Percentiles rank a stretch among this genome's conserved stretches.
phyloP scores from a whole-genome alignment of 148 eudicot species.

The Rhododendron kiyosumense region DNA sequence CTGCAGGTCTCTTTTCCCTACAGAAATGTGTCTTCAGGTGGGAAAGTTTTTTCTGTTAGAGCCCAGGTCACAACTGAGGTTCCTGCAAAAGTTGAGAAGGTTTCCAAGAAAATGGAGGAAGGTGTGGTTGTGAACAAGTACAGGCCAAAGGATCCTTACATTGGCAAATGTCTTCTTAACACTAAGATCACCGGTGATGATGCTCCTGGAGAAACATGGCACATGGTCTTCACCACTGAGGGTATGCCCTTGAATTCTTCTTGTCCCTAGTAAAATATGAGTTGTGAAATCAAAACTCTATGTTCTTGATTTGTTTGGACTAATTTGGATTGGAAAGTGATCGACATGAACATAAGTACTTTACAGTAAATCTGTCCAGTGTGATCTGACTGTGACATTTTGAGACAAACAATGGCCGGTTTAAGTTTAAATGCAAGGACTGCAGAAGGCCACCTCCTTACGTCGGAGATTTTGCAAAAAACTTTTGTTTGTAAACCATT shows the following conservation, averaged over 20 bases:
- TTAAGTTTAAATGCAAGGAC: neutral
- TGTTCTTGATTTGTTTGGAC: neutral
- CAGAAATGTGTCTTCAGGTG: conserved; percentile 51
- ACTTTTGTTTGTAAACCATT: neutral
- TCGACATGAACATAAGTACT: neutral
- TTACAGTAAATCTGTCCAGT: neutral
- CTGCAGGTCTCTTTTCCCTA: conserved; percentile 52
- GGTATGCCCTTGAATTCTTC: conserved; percentile 35
- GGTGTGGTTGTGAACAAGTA: conserved; percentile 78
- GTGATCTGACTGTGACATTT: neutral
- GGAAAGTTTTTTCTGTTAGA: conserved; percentile 48
- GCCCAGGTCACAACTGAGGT: conserved; percentile 80
- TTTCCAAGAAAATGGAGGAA: conserved; percentile 84
- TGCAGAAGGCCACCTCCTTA: neutral
- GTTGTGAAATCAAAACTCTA: neutral
- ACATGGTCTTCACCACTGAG: conserved; percentile 91
- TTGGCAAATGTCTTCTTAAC: conserved; percentile 79
- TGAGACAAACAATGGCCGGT: neutral
- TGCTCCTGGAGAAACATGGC: conserved; percentile 99
- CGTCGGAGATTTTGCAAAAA: neutral
- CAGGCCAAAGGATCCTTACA: conserved; percentile 89
- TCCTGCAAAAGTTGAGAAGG: conserved; percentile 68
- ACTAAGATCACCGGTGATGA: conserved; percentile 94
- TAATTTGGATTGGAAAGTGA: neutral
- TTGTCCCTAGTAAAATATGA: neutral